phyloP scores from a whole-genome alignment of 2,329 filamentous ascomycete species.

The Plectosphaerella sp. region DNA sequence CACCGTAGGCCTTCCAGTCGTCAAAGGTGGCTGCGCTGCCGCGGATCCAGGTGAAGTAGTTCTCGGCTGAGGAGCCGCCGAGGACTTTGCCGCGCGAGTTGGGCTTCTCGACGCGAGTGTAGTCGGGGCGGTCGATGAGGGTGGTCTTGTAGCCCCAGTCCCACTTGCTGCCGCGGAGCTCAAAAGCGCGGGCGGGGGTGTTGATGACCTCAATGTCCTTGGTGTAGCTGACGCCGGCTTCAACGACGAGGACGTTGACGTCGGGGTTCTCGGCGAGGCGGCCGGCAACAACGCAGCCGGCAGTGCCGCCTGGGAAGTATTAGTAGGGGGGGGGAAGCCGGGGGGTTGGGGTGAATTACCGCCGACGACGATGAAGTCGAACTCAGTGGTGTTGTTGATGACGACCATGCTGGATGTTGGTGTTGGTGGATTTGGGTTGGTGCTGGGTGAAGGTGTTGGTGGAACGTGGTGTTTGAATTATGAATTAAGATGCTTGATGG shows the following conservation, averaged over 20 bases:
- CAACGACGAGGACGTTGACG: constrained; percentile 35
- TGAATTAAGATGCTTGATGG: too few species aligned
- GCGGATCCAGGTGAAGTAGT: constrained; percentile 62
- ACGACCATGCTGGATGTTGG: constrained; percentile 10
- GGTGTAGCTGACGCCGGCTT: constrained; percentile 44
- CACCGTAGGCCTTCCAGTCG: constrained; percentile 68
- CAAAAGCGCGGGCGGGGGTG: constrained; percentile 48
- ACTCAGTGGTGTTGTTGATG: constrained; percentile 13
- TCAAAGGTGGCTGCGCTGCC: constrained; percentile 57
- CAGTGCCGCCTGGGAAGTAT: constrained; percentile 22
- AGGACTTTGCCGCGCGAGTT: constrained; percentile 58
- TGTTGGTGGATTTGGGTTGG: not conserved
- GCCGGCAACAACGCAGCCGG: constrained; percentile 30
- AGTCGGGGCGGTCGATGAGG: constrained; percentile 54
- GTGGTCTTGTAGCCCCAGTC: constrained; percentile 61
- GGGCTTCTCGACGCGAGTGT: constrained; percentile 57
- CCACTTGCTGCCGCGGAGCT: constrained; percentile 48
- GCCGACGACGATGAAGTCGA: constrained; percentile 35
- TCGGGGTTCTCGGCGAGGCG: constrained; percentile 28
- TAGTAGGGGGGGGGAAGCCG: not conserved
- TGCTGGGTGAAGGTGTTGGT: not conserved
- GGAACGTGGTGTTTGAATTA: not conserved
- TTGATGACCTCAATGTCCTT: constrained; percentile 44
- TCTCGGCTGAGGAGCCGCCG: constrained; percentile 53
- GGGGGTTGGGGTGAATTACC: not conserved